These are phyloP conservation scores for Mallotus japonicus DNA, from an alignment of 441 rosid genomes.

Conservation along the genomic window DNA sequence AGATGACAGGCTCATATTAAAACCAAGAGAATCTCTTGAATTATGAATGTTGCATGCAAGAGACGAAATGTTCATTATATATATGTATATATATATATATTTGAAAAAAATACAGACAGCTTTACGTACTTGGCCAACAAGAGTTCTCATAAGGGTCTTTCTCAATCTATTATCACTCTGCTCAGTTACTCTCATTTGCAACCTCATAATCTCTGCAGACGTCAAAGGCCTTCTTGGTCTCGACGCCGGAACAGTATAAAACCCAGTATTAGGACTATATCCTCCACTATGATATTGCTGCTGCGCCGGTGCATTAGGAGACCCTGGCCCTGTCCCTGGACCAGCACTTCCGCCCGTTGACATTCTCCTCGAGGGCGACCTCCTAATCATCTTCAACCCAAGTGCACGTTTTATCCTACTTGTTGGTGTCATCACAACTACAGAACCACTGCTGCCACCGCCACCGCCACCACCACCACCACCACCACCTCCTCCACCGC, in stretches of 20 bases:
- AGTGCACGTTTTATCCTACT: constrained; percentile 71
- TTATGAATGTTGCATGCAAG: too few relatives aligned
- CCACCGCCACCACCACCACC: constrained; percentile 33
- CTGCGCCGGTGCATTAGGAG: constrained; percentile 37
- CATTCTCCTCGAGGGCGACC: constrained; percentile 74
- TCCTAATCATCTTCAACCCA: constrained; percentile 68
- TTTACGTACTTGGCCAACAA: constrained; percentile 81
- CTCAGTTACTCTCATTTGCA: constrained; percentile 86
- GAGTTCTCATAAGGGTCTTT: constrained; percentile 87
- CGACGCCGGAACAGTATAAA: constrained; percentile 38
- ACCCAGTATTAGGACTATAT: constrained; percentile 36
- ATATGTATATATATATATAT: neutral
- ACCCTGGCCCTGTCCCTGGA: constrained; percentile 37
- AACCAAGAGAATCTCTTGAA: too few relatives aligned
- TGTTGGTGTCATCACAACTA: constrained; percentile 69
- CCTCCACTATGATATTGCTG: constrained; percentile 19
- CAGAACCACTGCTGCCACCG: constrained; percentile 34
- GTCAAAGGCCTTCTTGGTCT: constrained; percentile 76
- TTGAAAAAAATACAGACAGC: neutral
- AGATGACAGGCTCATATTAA: too few relatives aligned
- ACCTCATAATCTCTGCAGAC: constrained; percentile 92
- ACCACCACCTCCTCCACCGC: constrained; percentile 6
- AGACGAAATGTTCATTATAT: neutral
- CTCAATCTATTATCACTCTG: constrained; percentile 78
- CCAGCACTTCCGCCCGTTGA: constrained; percentile 31